These are phyloP conservation scores for Gigaspora rosea DNA, from an alignment of 192 early-diverging fungal species.

Conservation along the genomic window DNA sequence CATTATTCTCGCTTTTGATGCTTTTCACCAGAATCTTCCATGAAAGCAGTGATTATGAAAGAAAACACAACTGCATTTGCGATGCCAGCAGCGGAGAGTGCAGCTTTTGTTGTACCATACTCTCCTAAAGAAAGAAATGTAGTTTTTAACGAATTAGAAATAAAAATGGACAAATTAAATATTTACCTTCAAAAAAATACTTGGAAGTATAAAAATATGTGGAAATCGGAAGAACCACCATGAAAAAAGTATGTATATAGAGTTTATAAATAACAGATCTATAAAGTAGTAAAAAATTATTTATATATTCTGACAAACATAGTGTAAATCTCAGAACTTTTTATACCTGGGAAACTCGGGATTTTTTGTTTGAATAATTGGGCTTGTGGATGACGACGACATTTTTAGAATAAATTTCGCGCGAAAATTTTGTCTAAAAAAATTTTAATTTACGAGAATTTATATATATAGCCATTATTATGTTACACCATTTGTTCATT, in stretches of 20 bases:
- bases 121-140: conserved; percentile 1
- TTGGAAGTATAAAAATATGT: conserved; percentile 24
- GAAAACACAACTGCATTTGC: conserved; percentile 24
- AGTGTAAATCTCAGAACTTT: no score
- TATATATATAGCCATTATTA: no score
- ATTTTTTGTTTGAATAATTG: no score
- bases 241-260: conserved; percentile 7
- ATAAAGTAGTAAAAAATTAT: not conserved
- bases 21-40: not conserved
- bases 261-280: conserved; percentile 12
- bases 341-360: no score
- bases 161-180: not conserved
- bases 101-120: not conserved
- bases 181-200: conserved; percentile 15
- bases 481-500: no score
- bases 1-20: not conserved
- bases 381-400: no score
- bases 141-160: not conserved
- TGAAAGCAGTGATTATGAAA: conserved; percentile 14
- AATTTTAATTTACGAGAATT: no score
- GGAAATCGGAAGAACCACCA: conserved; percentile 18
- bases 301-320: no score
- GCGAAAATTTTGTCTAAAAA: no score
- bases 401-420: no score
- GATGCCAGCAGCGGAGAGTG: conserved; percentile 4